Percentiles rank a stretch among this genome's conserved stretches.
These are phyloP conservation scores for Hemileccinum impolitum DNA, from an alignment of 768 basidiomycete genomes.

Conservation along the genomic window DNA sequence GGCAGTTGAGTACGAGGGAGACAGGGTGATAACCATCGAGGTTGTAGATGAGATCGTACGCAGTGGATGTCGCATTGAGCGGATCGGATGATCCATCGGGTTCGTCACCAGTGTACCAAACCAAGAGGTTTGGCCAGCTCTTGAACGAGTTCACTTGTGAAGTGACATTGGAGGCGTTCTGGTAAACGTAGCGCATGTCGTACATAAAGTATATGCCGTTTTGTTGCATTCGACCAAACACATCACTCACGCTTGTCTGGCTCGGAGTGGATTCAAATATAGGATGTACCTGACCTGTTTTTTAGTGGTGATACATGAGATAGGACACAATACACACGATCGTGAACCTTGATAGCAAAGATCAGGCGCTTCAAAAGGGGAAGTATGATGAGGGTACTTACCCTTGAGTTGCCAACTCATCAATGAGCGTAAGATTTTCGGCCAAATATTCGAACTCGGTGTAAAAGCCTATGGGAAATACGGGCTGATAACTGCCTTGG, in stretches of 20 bases:
- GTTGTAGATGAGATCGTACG: conserved; percentile 56
- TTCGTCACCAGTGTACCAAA: conserved; percentile 74
- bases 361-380: neutral
- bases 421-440: conserved; percentile 22
- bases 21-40: conserved; percentile 68
- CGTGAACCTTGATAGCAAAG: conserved; percentile 4
- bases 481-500: conserved; percentile 43
- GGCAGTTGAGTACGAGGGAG: conserved; percentile 60
- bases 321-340: conserved; percentile 27
- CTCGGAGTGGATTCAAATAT: conserved; percentile 61
- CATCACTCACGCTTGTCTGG: conserved; percentile 40
- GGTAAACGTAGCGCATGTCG: conserved; percentile 74
- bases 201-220: conserved; percentile 70
- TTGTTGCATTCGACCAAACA: conserved; percentile 67
- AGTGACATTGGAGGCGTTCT: conserved; percentile 55
- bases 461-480: conserved; percentile 44
- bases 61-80: conserved; percentile 46
- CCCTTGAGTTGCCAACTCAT: conserved; percentile 31
- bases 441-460: conserved; percentile 39
- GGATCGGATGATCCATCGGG: conserved; percentile 69
- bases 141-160: conserved; percentile 68
- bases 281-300: conserved; percentile 53
- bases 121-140: conserved; percentile 59
- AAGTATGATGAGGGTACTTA: conserved; percentile 7
- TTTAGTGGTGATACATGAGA: conserved; percentile 4